These are phyloP conservation scores for Punica granatum DNA, from an alignment of 345 rosid species.

Conservation along the genomic window DNA sequence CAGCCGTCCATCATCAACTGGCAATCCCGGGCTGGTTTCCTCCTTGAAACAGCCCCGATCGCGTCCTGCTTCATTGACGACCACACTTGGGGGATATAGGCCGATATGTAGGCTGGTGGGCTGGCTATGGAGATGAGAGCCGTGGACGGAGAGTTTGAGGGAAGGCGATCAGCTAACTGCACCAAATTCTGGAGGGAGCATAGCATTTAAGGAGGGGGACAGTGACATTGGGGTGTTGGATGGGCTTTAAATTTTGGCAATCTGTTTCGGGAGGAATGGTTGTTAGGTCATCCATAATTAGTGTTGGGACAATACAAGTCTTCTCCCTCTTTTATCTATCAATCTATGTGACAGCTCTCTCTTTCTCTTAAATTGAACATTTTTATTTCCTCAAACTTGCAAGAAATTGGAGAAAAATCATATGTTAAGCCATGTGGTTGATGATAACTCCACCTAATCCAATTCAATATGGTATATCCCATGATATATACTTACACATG, in stretches of 20 bases:
- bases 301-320: not conserved
- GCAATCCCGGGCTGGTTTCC: not conserved
- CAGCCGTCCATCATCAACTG: not conserved
- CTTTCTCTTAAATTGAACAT: not conserved
- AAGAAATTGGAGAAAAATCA: no score
- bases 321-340: not conserved
- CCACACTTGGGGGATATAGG: not conserved
- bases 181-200: not conserved
- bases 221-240: not conserved
- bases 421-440: no score
- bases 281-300: slow-evolving; percentile 15
- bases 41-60: slow-evolving; percentile 3
- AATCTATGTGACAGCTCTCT: not conserved
- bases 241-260: not conserved
- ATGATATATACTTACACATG: no score
- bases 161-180: slow-evolving; percentile 1
- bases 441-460: no score
- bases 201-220: slow-evolving; percentile 3
- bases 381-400: no score
- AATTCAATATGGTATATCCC: no score
- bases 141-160: not conserved
- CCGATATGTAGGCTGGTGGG: no score
- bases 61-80: not conserved
- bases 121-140: no score
- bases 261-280: not conserved